phyloP scores from a whole-genome alignment of 768 basidiomycete genomes.

The Tricholoma sp. region DNA sequence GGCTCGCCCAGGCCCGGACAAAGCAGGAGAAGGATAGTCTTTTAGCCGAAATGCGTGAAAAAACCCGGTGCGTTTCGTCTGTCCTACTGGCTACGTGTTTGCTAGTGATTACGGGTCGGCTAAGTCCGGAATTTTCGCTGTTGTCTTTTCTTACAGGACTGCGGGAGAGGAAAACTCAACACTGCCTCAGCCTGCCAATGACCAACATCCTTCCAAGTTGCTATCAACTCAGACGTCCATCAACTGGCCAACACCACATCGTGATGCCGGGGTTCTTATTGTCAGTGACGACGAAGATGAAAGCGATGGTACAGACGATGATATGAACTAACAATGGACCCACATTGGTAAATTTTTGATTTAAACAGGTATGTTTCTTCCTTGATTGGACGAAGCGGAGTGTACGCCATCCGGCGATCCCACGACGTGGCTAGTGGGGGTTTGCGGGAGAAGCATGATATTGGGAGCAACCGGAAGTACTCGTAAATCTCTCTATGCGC shows the following conservation, averaged over 20 bases:
- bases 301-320: conserved; percentile 16
- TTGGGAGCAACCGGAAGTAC: conserved; percentile 11
- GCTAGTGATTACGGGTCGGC: conserved; percentile 10
- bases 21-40: conserved; percentile 49
- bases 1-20: conserved; percentile 37
- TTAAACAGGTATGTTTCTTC: conserved; percentile 4
- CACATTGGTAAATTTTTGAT: neutral
- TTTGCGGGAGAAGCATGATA: neutral
- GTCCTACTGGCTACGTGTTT: conserved; percentile 8
- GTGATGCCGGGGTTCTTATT: conserved; percentile 38
- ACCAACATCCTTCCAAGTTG: conserved; percentile 1
- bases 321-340: neutral
- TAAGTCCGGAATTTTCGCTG: conserved; percentile 17
- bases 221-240: conserved; percentile 11
- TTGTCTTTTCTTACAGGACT: conserved; percentile 24
- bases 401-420: neutral
- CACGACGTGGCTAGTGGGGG: neutral
- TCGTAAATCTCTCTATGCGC: conserved; percentile 10
- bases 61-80: conserved; percentile 44
- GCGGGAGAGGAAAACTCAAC: conserved; percentile 27
- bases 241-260: conserved; percentile 42
- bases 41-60: conserved; percentile 41
- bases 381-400: neutral
- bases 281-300: conserved; percentile 33
- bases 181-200: neutral